Evolutionary conservation across 164 flowering plant genomes (phyloP).

Genomic region (Echeveria elegans): DNA sequence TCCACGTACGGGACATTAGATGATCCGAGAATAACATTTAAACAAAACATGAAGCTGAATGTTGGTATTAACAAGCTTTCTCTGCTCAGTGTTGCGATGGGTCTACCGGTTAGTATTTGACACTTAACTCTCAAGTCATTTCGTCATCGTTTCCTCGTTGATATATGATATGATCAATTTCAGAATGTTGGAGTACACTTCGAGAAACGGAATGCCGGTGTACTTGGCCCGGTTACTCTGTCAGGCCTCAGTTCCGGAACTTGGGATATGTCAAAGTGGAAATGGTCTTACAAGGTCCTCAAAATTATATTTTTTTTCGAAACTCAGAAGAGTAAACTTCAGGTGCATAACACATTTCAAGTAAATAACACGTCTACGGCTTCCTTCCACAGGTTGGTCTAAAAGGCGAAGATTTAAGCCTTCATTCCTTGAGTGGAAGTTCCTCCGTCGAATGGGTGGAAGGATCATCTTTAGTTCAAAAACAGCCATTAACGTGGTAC

Average conservation of each 20-base stretch:
- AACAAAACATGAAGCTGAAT: constrained; percentile 36
- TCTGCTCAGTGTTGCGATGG: constrained; percentile 70
- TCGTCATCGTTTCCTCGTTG: background rate
- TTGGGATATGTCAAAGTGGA: constrained; percentile 62
- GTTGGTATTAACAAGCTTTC: constrained; percentile 74
- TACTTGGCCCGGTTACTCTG: constrained; percentile 83
- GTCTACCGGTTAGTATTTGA: constrained; percentile 67
- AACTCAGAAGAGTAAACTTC: background rate
- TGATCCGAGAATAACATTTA: constrained; percentile 55
- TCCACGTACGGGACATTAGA: constrained; percentile 58
- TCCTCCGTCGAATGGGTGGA: constrained; percentile 73
- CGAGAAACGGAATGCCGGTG: constrained; percentile 91
- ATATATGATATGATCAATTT: constrained; percentile 13
- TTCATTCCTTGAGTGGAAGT: constrained; percentile 61
- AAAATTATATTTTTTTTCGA: background rate
- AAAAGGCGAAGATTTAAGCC: constrained; percentile 66
- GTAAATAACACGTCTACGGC: background rate
- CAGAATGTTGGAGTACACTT: constrained; percentile 88
- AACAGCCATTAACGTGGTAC: constrained; percentile 82
- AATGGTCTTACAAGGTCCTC: constrained; percentile 81
- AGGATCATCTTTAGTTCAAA: constrained; percentile 39
- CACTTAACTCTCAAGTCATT: background rate
- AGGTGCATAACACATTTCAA: background rate
- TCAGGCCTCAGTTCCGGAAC: constrained; percentile 70
- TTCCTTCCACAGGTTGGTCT: constrained; percentile 57